phyloP scores from a whole-genome alignment of 768 basidiomycete species.

The Thelephora aurantiotincta region DNA sequence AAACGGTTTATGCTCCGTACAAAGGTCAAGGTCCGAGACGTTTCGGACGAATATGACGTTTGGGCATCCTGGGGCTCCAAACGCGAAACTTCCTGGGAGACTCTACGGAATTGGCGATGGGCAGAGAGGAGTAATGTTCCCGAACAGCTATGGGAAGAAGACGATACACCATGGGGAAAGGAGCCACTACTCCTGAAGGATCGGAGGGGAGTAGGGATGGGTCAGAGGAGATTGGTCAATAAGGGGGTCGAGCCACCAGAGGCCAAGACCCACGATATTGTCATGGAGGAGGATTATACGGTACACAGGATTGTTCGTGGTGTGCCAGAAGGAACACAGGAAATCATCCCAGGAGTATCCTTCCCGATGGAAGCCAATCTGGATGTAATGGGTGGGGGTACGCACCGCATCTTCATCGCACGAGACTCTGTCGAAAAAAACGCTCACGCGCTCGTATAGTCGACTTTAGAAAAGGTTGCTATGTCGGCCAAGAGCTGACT shows the following conservation, averaged over 20 bases:
- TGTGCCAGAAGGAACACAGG: conserved; percentile 74
- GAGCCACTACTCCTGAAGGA: conserved; percentile 41
- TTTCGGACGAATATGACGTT: conserved; percentile 63
- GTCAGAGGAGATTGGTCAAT: conserved; percentile 50
- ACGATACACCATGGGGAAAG: conserved; percentile 46
- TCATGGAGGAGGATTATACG: conserved; percentile 42
- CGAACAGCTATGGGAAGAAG: conserved; percentile 56
- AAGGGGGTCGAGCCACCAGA: conserved; percentile 54
- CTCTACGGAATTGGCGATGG: conserved; percentile 33
- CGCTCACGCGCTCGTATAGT: conserved; percentile 30
- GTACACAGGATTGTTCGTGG: conserved; percentile 71
- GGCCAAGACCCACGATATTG: conserved; percentile 39
- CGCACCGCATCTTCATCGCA: conserved; percentile 17
- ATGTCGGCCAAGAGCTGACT: conserved; percentile 94
- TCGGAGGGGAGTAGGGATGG: conserved; percentile 66
- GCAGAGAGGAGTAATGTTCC: conserved; percentile 55
- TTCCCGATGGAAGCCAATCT: conserved; percentile 93
- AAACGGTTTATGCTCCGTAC: conserved; percentile 81
- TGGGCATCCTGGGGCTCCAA: conserved; percentile 70
- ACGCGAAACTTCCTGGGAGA: conserved; percentile 22
- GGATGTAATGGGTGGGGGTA: conserved; percentile 89
- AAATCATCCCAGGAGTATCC: conserved; percentile 63
- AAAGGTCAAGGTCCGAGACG: conserved; percentile 73
- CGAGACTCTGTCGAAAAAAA: background rate
- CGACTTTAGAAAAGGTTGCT: conserved; percentile 96